Evolutionary conservation across 176 grass and related monocot species (phyloP).

Genomic region (Carex pumila): DNA sequence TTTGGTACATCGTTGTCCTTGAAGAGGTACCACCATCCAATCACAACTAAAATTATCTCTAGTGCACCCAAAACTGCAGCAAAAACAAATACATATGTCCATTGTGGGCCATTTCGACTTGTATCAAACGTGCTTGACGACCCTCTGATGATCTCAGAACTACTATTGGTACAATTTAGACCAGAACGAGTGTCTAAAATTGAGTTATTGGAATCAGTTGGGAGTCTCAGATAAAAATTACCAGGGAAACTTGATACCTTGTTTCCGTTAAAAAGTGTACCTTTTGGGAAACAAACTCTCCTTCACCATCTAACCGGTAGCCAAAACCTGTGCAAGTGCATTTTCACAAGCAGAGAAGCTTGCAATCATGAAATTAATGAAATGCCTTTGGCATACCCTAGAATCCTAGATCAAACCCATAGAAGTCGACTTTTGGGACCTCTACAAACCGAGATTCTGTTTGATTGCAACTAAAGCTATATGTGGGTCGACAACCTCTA

Average conservation of each 20-base stretch:
- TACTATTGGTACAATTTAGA: conserved; percentile 36
- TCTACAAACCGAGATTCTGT: conserved; percentile 30
- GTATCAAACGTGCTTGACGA: conserved; percentile 11
- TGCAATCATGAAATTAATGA: conserved; percentile 47
- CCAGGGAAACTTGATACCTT: conserved; percentile 40
- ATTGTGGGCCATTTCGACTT: conserved; percentile 31
- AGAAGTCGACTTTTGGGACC: conserved; percentile 44
- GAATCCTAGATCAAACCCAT: conserved; percentile 65
- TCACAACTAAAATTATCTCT: conserved; percentile 11
- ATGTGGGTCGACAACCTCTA: conserved; percentile 48
- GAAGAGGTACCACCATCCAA: conserved; percentile 34
- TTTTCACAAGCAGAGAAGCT: conserved; percentile 28
- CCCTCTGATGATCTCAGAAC: conserved; percentile 6
- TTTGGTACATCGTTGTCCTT: conserved; percentile 9
- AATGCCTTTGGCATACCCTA: conserved; percentile 11
- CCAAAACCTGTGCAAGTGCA: conserved; percentile 48
- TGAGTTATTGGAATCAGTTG: conserved; percentile 21
- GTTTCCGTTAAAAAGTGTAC: conserved; percentile 52
- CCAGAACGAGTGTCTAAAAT: conserved; percentile 1
- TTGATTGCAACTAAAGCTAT: conserved; percentile 20
- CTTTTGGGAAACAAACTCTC: conserved; percentile 48
- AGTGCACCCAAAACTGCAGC: conserved; percentile 14
- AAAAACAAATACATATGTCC: conserved; percentile 59
- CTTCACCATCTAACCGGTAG: conserved; percentile 35
- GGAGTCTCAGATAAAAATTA: conserved; percentile 54